Percentiles rank a stretch among this genome's conserved stretches.
Conservation (phyloP, 2,329 filamentous ascomycete species). For the Escovopsis sp. region DNA sequence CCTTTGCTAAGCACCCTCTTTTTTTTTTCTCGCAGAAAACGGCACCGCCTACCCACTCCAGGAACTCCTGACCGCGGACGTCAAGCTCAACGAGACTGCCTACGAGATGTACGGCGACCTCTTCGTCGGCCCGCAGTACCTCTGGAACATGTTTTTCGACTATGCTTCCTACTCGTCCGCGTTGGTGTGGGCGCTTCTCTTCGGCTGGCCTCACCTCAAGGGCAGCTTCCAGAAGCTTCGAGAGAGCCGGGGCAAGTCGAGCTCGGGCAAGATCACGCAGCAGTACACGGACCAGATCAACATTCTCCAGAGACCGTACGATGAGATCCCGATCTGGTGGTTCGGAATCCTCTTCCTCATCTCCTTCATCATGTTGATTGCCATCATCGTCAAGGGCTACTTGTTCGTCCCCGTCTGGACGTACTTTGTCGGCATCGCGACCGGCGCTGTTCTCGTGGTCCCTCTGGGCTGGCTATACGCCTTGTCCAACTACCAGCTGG, state of each 20-base stretch:
- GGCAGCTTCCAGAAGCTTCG: slow-evolving; percentile 29
- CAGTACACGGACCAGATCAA: slow-evolving; percentile 46
- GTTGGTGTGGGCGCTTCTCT: slow-evolving; percentile 42
- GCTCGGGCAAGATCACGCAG: slow-evolving; percentile 29
- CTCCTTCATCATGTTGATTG: slow-evolving; percentile 34
- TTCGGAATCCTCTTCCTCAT: slow-evolving; percentile 34
- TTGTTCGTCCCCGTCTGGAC: slow-evolving; percentile 47
- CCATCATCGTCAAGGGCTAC: slow-evolving; percentile 33
- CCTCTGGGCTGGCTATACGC: slow-evolving; percentile 46
- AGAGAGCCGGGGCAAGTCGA: slow-evolving; percentile 18
- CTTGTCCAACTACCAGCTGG: slow-evolving; percentile 37
- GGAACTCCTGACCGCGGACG: slow-evolving; percentile 18
- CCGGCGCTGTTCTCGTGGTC: slow-evolving; percentile 39
- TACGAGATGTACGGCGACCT: slow-evolving; percentile 35
- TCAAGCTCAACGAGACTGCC: slow-evolving; percentile 31
- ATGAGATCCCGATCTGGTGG: slow-evolving; percentile 46
- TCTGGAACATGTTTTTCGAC: slow-evolving; percentile 46
- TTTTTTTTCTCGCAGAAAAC: slow-evolving; percentile 12
- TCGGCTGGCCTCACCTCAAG: slow-evolving; percentile 35
- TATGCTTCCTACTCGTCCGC: slow-evolving; percentile 45
- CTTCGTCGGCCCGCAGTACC: slow-evolving; percentile 42
- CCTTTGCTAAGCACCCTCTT: no score
- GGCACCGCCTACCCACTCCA: slow-evolving; percentile 21
- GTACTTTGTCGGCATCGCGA: slow-evolving; percentile 40
- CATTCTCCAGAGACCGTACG: slow-evolving; percentile 39